Conservation (phyloP, 257 asterid species). For the Striga asiatica region DNA sequence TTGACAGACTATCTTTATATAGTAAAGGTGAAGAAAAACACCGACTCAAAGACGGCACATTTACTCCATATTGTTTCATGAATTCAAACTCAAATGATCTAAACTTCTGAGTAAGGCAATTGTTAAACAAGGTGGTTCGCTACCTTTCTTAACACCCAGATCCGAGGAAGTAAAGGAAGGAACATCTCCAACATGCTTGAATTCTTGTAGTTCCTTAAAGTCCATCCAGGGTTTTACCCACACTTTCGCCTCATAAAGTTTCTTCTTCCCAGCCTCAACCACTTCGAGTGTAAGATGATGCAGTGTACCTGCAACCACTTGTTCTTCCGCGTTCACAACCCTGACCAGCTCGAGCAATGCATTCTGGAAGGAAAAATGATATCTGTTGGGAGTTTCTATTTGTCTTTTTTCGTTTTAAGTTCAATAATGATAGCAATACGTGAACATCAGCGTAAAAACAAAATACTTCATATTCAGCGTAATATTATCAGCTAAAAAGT, state of each 20-base stretch:
- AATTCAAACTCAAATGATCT: not conserved
- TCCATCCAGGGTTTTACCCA: constrained; percentile 94
- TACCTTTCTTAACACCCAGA: constrained; percentile 69
- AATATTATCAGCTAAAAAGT: no score
- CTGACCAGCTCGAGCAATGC: constrained; percentile 58
- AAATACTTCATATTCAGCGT: no score
- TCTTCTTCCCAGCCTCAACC: constrained; percentile 59
- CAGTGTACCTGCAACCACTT: constrained; percentile 67
- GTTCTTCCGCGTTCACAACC: constrained; percentile 72
- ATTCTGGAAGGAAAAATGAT: constrained; percentile 31
- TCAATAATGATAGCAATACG: no score
- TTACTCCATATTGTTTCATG: not conserved
- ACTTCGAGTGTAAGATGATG: constrained; percentile 84
- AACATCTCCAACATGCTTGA: constrained; percentile 50
- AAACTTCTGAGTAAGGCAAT: not conserved
- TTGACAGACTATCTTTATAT: not conserved
- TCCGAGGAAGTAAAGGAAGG: constrained; percentile 61
- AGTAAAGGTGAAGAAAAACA: not conserved
- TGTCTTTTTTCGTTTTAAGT: no score
- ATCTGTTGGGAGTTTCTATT: no score
- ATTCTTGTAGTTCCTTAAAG: constrained; percentile 76
- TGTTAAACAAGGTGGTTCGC: not conserved
- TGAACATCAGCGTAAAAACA: no score
- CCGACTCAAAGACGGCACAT: not conserved
- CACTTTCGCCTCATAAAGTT: constrained; percentile 70